Base-by-base conservation (phyloP, 352 stramenopile genomes). In the Lagenidium sp. region DNA sequence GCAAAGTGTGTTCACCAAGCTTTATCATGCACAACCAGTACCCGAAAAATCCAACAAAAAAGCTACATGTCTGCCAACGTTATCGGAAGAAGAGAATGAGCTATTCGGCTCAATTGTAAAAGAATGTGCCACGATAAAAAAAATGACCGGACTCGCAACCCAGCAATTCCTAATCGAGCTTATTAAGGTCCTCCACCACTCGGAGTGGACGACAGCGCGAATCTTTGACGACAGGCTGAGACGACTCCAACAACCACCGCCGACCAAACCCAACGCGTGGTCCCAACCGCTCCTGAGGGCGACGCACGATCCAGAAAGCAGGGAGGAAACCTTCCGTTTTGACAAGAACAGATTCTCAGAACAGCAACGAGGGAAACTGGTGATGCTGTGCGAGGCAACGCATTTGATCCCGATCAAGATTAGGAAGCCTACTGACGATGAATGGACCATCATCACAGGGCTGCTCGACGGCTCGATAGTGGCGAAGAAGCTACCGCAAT, bases 381-480 rank as follows among this genome's bases (percentile, higher is more conserved):
- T 32, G 8, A 15, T 15, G 15, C 15, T 32, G 15, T 32, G 28
- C 28, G 28, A 32, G 15, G 15, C 28, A 15, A 13, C 8, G 8
- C 28, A 32, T 32, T 15, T 32, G 8, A 13, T 13, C 28, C 28
- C 28, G 28, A 8, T 15, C 8, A 32, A 32, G 28, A 8, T 15
- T 8, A 32, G 28, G 28, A 15, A 8, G 8, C 41, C 41, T 7
- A 29, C 4, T 2, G 13, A 1, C 0, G 49, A 57, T 23, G 49
- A 57, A 31, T 57, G 49, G 41, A 36, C 22, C 0, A 19, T 57
- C 1, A 37, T 57, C 3, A 1, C 23, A 1, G 49, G 49, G 1
- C 36, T 57, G 6, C 32, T 57, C 31, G 18, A 16, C 3, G 49
- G 49, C 11, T 38, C 41, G 1, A 57, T 57, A 19, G 7, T 34